Evolutionary conservation across 176 grass and related monocot species (phyloP), one percentile per base, ranked within the genome.

Genomic region (Metroxylon sagu): DNA sequence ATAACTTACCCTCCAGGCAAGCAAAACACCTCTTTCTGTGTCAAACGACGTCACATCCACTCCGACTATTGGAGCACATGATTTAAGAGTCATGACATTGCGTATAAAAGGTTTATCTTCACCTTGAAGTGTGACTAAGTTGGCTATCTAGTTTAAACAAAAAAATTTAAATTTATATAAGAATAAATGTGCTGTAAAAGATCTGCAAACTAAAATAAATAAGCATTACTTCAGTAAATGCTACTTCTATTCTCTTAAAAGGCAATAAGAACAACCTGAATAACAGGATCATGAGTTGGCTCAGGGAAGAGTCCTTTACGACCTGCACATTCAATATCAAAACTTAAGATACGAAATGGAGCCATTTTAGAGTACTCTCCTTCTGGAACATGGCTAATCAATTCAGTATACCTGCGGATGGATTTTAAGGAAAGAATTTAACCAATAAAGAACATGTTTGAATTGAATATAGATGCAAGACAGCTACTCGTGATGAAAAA

Each of bases 21-120:
- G 78, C 65, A 97, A 78, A 75, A 91, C 69, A 50, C 78, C 75
- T 76, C 66, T 85, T 60, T 97, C 93, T 19, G 76, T 75, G 25
- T 97, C 81, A 91, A 97, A 97, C 64, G 93, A 85, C 87, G 83
- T 91, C 59, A 97, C 87, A 85, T 97, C 87, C 19, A 88, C 87
- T 78, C 93, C 84, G 50, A 88, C 87, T 65, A 97, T 97, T 30
- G 93, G 81, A 50, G 93, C 80, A 57, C 93, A 97, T 29, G 93
- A 88, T 67, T 97, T 97, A 49, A 97, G 85, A 60, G 87, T 97
- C 87, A 97, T 97, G 59, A 91, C 93, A 78, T 97, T 91, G 48
- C 50, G 83, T 54, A 91, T 72, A 39, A 91, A 91, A 54, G 93
- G 87, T 52, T 84, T 75, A 61, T 61, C 81, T 79, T 84, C 80